Percentiles rank a stretch among this genome's conserved stretches.
Evolutionary conservation across 2,329 filamentous ascomycete genomes (phyloP).

Genomic region (Cordyceps fumosorosea): DNA sequence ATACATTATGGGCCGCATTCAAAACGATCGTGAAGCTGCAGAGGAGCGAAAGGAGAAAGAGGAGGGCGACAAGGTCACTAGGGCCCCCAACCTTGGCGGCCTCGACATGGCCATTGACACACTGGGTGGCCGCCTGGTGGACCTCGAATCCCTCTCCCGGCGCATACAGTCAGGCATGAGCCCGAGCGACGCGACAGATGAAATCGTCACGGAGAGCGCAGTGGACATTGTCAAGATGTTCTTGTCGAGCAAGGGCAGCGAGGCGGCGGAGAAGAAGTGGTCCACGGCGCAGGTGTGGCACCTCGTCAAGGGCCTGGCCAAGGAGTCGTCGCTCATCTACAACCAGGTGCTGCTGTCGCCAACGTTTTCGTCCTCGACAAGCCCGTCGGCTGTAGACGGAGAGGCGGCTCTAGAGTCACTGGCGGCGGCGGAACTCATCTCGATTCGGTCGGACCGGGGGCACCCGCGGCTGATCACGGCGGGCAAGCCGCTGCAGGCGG

Average conservation of each 20-base stretch:
- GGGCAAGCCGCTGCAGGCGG: conserved; percentile 78
- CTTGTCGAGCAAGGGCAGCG: conserved; percentile 55
- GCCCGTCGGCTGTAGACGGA: conserved; percentile 47
- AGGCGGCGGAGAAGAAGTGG: conserved; percentile 56
- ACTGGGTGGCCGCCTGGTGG: conserved; percentile 86
- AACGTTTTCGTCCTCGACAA: conserved; percentile 58
- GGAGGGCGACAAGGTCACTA: conserved; percentile 20
- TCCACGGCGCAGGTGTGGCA: conserved; percentile 84
- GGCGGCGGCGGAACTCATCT: conserved; percentile 79
- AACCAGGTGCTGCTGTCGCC: conserved; percentile 76
- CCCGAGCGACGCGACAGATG: conserved; percentile 71
- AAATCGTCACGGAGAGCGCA: conserved; percentile 83
- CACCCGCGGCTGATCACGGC: conserved; percentile 71
- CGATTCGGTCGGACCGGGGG: conserved; percentile 63
- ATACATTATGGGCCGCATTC: conserved; percentile 80
- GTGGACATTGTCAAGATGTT: conserved; percentile 93
- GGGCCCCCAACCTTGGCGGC: conserved; percentile 50
- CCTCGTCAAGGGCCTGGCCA: conserved; percentile 70
- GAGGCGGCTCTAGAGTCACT: conserved; percentile 74
- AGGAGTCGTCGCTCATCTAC: conserved; percentile 66
- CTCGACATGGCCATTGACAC: conserved; percentile 76
- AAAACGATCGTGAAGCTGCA: conserved; percentile 36
- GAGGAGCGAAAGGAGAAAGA: conserved; percentile 22
- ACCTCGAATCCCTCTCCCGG: conserved; percentile 89
- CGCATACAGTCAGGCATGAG: conserved; percentile 82